phyloP scores from a whole-genome alignment of 2,329 filamentous ascomycete genomes.

The Stagonosporopsis chrysanthemi region DNA sequence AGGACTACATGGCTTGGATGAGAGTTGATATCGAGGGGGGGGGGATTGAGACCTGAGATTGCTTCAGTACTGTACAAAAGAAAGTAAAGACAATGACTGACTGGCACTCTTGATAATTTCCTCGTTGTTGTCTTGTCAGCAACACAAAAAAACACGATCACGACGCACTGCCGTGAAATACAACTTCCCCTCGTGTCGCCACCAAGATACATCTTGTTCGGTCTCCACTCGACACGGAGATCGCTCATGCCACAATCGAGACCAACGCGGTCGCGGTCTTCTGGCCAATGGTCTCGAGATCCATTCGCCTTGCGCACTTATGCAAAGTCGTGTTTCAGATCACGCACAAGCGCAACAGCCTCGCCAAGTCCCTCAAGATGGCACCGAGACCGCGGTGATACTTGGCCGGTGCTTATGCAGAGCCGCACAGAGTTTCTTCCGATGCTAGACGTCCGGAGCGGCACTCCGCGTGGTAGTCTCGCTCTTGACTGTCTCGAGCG shows the following conservation, averaged over 20 bases:
- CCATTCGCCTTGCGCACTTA: constrained; percentile 4
- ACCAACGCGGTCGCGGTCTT: neutral
- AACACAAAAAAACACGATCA: too few species aligned
- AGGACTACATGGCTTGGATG: too few species aligned
- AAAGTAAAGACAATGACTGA: too few species aligned
- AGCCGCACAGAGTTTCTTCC: constrained; percentile 2
- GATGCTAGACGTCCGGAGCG: neutral
- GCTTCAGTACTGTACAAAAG: too few species aligned
- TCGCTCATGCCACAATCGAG: neutral
- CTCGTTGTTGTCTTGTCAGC: too few species aligned
- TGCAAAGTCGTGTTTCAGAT: constrained; percentile 12
- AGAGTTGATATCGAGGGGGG: too few species aligned
- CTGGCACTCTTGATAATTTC: too few species aligned
- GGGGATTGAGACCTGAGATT: too few species aligned
- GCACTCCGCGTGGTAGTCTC: constrained; percentile 7
- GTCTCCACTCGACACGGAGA: neutral
- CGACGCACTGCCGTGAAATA: too few species aligned
- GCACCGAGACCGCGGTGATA: constrained; percentile 32
- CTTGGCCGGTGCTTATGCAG: constrained; percentile 28
- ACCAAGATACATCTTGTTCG: neutral
- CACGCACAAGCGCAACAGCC: neutral
- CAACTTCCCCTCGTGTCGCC: neutral
- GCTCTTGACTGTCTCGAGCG: neutral
- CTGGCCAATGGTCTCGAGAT: constrained; percentile 12
- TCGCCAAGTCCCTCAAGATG: constrained; percentile 28